A percentile compares a stretch with the other conserved stretches of the same genome.
Evolutionary conservation across 2,329 filamentous ascomycete species (phyloP).

Genomic region (Arthrobotrys sinensis): DNA sequence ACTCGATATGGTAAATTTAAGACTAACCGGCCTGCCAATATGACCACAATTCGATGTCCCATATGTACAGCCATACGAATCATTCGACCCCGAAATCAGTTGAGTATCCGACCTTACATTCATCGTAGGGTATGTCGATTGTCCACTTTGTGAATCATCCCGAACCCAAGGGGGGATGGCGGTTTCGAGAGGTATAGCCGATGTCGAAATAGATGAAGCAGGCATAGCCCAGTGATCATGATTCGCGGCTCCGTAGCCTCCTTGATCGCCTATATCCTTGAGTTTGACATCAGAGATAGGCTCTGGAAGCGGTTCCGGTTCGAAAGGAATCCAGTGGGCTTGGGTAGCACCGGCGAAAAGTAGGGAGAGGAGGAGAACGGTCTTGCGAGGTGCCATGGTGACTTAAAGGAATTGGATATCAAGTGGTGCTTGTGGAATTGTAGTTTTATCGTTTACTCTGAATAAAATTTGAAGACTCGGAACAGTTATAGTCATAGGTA

Average conservation of each 20-base stretch:
- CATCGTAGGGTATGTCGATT: background rate
- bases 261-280: background rate
- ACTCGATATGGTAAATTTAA: background rate
- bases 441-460: constrained; percentile 19
- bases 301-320: background rate
- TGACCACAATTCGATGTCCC: constrained; percentile 31
- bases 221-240: background rate
- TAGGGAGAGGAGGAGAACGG: constrained; percentile 34
- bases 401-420: background rate
- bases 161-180: background rate
- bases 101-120: background rate
- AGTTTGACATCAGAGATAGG: background rate
- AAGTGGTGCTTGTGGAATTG: constrained; percentile 9
- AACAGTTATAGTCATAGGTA: constrained; percentile 14
- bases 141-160: background rate
- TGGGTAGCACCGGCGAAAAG: constrained; percentile 21
- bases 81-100: background rate
- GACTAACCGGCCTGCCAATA: constrained; percentile 37
- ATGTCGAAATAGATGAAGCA: background rate
- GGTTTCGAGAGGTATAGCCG: background rate
- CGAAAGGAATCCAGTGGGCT: constrained; percentile 33
- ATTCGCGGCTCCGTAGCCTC: background rate
- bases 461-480: background rate
- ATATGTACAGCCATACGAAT: constrained; percentile 10
- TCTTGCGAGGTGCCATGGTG: constrained; percentile 27